Conservation (phyloP, 1,139 yeast genomes). For the Hanseniaspora uvarum region DNA sequence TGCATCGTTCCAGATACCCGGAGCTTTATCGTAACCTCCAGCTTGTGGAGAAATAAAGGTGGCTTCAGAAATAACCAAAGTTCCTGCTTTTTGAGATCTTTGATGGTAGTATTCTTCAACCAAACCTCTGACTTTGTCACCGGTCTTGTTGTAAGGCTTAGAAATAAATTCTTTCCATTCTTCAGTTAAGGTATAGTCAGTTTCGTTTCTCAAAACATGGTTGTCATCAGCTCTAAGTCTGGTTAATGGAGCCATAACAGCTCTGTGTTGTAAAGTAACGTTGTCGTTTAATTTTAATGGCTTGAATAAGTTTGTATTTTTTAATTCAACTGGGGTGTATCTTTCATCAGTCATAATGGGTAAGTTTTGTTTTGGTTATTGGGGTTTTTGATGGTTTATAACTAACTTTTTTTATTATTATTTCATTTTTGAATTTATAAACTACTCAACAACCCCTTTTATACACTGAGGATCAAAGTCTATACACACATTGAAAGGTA, state of each 20-base stretch:
- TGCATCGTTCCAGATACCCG: constrained; percentile 40
- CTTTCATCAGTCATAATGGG: neutral
- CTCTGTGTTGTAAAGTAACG: constrained; percentile 30
- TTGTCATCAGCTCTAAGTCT: constrained; percentile 34
- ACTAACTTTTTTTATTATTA: no score
- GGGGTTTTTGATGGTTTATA: neutral
- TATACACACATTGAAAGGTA: no score
- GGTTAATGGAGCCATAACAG: constrained; percentile 42
- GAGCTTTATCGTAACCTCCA: constrained; percentile 35
- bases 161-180: constrained; percentile 31
- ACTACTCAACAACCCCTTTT: no score
- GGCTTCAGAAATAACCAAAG: constrained; percentile 39
- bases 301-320: constrained; percentile 35
- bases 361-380: neutral
- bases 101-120: constrained; percentile 43
- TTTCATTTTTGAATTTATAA: no score
- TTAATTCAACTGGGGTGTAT: constrained; percentile 25
- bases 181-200: neutral
- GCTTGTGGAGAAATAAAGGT: constrained; percentile 34
- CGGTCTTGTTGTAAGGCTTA: constrained; percentile 23
- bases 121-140: neutral
- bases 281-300: constrained; percentile 37
- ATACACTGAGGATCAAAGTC: no score
- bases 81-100: constrained; percentile 45
- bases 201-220: neutral